Evolutionary conservation across 129 eudicot species (phyloP).

Genomic region (Arctium lappa): DNA sequence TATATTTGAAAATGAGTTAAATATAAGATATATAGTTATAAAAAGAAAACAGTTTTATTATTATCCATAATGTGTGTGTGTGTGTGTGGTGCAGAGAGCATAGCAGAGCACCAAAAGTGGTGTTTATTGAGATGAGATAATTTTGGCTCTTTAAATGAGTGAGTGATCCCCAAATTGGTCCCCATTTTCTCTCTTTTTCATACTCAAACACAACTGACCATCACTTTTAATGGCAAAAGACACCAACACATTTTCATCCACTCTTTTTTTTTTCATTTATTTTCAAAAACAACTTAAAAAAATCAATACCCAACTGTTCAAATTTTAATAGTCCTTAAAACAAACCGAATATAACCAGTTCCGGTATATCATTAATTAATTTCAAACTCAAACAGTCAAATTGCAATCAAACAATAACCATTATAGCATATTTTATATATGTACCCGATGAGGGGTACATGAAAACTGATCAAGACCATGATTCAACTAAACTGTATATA

Average conservation of each 20-base stretch:
- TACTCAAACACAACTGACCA: slow-evolving; percentile 28
- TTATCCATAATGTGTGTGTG: slow-evolving; percentile 6
- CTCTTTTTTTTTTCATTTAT: background rate
- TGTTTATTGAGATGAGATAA: slow-evolving; percentile 29
- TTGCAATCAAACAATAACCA: no score
- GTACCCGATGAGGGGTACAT: no score
- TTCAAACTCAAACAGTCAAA: no score
- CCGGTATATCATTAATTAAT: background rate
- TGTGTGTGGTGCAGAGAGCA: background rate
- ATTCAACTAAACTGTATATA: no score
- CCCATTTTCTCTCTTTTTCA: slow-evolving; percentile 27
- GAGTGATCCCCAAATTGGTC: slow-evolving; percentile 24
- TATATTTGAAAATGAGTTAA: background rate
- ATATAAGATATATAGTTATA: background rate
- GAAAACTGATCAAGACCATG: no score
- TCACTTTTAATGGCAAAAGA: slow-evolving; percentile 27
- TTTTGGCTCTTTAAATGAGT: slow-evolving; percentile 16
- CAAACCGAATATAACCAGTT: background rate
- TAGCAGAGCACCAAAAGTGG: slow-evolving; percentile 23
- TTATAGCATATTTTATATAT: no score
- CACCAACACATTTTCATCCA: slow-evolving; percentile 14
- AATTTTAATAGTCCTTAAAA: background rate
- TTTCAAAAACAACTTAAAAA: background rate
- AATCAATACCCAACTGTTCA: background rate
- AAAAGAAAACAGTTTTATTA: background rate